These are phyloP conservation scores for Nicotiana sylvestris DNA, from an alignment of 257 asterid species.

Conservation along the genomic window DNA sequence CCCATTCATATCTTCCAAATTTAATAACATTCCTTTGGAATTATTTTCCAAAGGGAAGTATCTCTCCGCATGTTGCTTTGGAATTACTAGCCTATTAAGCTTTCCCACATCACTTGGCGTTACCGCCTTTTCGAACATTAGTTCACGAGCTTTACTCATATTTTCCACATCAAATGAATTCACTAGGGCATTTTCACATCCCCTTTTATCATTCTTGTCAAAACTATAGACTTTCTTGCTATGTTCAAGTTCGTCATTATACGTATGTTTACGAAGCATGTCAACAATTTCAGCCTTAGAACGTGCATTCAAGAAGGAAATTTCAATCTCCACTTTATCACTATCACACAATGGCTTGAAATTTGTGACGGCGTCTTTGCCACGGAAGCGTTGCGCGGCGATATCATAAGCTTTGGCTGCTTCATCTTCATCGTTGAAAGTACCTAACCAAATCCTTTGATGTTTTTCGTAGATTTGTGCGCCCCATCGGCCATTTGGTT, in stretches of 20 bases:
- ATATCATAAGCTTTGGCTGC: constrained; percentile 63
- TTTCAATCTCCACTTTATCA: constrained; percentile 25
- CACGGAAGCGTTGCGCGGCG: constrained; percentile 72
- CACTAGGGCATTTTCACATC: neutral
- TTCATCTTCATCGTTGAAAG: constrained; percentile 59
- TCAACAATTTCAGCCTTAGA: constrained; percentile 64
- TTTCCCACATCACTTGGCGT: constrained; percentile 48
- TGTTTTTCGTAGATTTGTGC: constrained; percentile 92
- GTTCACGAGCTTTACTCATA: constrained; percentile 30
- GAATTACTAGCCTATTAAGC: constrained; percentile 33
- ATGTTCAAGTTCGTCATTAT: constrained; percentile 58
- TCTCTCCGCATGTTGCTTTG: constrained; percentile 40
- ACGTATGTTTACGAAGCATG: constrained; percentile 63
- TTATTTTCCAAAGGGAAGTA: constrained; percentile 52
- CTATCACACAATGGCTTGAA: constrained; percentile 42
- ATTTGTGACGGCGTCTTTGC: constrained; percentile 60
- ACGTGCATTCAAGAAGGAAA: constrained; percentile 37
- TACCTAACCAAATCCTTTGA: constrained; percentile 64
- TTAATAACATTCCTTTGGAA: constrained; percentile 45
- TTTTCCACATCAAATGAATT: neutral
- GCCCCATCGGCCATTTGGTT: constrained; percentile 97
- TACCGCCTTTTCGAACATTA: constrained; percentile 37
- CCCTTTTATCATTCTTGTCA: neutral
- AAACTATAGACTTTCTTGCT: constrained; percentile 25
- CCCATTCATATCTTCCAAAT: constrained; percentile 50